Evolutionary conservation across 2,329 filamentous ascomycete genomes (phyloP), one percentile per base, ranked within the genome.

Genomic region (Aspergillus arachidicola): DNA sequence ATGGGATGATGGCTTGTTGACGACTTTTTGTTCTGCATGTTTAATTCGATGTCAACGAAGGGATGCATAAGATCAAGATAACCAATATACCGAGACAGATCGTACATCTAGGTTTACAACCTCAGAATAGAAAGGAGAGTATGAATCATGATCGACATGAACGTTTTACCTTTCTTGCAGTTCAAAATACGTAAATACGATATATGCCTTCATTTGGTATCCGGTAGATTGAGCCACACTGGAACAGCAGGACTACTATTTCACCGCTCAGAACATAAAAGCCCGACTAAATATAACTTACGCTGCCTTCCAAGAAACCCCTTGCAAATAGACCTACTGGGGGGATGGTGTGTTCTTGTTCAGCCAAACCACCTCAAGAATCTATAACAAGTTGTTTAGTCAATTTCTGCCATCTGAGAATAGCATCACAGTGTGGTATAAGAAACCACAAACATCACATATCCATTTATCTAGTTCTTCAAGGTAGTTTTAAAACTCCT

Each of bases 31-130:
- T 64, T 60, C 64, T 68, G 48, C 66, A 71, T 68, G 64, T 59
- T 64, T 61, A 64, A 66, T 60, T 59, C 61, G 57, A 66, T 64
- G 64, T 66, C 64, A 60, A 71, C 68, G 67, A 73, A 64, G 65
- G 46, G 63, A 71, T 70, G 64, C 66, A 67, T 66, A 62, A 66
- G 58, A 69, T 61, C 34, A 64, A 55, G 38, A 57, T 57, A 57
- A 57, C 32, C 55, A 28, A 23, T 45, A 57, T 57, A 45, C 38
- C 41, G 55, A 57, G 38, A 57, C 36, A 32, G 21, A 21, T 57
- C 36, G n/a, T 28, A 43, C 23, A 43, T 57, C 41, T 45, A 46
- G 36, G 36, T 30, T 59, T 36, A 36, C 32, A 10, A 28, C 38
- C 30, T 43, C 32, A 60, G 30, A n/a, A 53, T 36, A 45, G n/a